Evolutionary conservation across 2,329 filamentous ascomycete genomes (phyloP), one percentile per base, ranked within the genome.

Genomic region (Exophiala xenobiotica): DNA sequence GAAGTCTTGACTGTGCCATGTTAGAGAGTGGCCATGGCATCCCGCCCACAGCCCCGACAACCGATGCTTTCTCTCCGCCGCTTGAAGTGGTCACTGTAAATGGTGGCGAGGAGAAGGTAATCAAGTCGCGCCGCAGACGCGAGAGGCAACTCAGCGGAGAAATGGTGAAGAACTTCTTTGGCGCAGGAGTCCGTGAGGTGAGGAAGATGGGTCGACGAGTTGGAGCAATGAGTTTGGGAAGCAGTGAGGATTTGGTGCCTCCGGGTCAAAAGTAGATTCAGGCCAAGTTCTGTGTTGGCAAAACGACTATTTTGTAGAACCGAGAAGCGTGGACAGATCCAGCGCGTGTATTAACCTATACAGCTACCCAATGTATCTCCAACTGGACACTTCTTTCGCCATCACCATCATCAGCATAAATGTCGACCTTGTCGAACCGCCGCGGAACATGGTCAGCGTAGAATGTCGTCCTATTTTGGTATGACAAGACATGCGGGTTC

Each of bases 171-270:
- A 59, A 29, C 24, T 40, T 59, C 8, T 50, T 61, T 33, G 59
- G 51, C 14, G 57, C 50, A 11, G 49, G 59, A 11, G 49, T 61
- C 42, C 51, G 55, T 38, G 57, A 56, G 46, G 43, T 59, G 27
- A 59, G 33, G 41, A 59, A 46, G 46, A 61, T 61, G 57, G 50
- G 57, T 20, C 44, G 51, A 9, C 33, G 54, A 24, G 59, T 59
- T 9, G 54, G 55, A 22, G 54, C 54, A 6, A 54, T 57, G 35
- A 45, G 51, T 50, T 35, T 43, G 33, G 49, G 53, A 26, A 56
- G 53, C 46, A 51, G 54, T 23, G 56, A 57, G 22, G 51, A 57
- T 22, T 37, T 51, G 35, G 14, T 39, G 16, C n/a, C 38, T 19
- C 29, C 44, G 11, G 44, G 38, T 7, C 27, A 43, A 18, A 44